phyloP scores from a whole-genome alignment of 1,139 yeast genomes.

The Candida sp. region DNA sequence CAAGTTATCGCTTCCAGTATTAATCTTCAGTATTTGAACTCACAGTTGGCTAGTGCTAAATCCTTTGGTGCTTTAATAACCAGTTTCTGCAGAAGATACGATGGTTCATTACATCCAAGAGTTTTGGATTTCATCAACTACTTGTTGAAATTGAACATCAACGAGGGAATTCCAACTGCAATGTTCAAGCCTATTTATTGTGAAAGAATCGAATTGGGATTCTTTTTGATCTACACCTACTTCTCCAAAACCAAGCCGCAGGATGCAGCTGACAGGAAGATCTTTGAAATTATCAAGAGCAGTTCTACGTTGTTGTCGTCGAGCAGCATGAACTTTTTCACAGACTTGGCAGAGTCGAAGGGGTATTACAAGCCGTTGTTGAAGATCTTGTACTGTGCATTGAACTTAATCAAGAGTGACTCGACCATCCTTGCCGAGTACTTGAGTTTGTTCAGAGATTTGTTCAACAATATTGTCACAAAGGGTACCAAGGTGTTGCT shows the following conservation, averaged over 20 bases:
- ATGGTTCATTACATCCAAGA: constrained; percentile 33
- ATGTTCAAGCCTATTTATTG: constrained; percentile 55
- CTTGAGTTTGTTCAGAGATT: constrained; percentile 54
- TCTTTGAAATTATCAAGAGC: constrained; percentile 44
- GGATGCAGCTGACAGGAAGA: constrained; percentile 26
- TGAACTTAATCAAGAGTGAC: constrained; percentile 47
- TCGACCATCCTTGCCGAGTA: constrained; percentile 47
- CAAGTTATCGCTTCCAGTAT: constrained; percentile 65
- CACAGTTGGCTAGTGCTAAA: constrained; percentile 73
- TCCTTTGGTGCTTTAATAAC: constrained; percentile 82
- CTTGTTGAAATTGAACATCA: constrained; percentile 55
- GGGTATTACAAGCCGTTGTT: constrained; percentile 63
- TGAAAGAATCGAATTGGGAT: constrained; percentile 72
- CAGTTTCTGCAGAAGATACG: constrained; percentile 54
- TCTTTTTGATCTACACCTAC: constrained; percentile 59
- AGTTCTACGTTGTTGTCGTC: constrained; percentile 50
- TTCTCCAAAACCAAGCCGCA: constrained; percentile 29
- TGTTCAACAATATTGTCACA: constrained; percentile 63
- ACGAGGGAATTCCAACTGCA: constrained; percentile 56
- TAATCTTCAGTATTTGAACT: constrained; percentile 64
- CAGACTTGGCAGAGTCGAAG: constrained; percentile 39
- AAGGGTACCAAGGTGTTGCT: constrained; percentile 60
- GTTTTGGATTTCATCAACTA: constrained; percentile 50
- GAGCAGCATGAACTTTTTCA: constrained; percentile 47
- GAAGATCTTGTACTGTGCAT: constrained; percentile 56